Evolutionary conservation across 23 red algal genomes (phyloP), one percentile per base, ranked within the genome.

Genomic region (Gracilariopsis chorda): DNA sequence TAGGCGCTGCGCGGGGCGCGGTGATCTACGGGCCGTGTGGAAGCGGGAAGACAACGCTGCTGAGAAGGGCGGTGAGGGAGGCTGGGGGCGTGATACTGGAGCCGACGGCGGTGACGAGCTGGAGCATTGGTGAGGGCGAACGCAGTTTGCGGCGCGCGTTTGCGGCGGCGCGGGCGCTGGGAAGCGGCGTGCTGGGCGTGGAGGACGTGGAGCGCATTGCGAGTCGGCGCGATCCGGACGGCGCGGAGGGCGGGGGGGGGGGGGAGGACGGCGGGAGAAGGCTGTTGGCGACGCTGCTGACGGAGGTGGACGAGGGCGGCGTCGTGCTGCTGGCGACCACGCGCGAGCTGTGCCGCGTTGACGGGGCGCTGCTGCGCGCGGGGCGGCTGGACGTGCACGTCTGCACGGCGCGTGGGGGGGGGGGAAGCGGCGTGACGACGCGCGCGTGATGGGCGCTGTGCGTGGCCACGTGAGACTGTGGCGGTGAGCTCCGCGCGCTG

Each of bases 121-220:
- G 84, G 44, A 56, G 87, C 17, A 85, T 92, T 32, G 95, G 95
- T 11, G 95, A 94, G 1, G 76, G 61, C 1, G 95, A 98, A 64
- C 61, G 87, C 7, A 77, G 70, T 16, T 24, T 99, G 33, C 39
- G 63, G 12, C 8, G 34, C 13, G 28, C 92, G 64, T 99, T 99
- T 77, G 69, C 51, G 12, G 64, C 80, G 63, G 94, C 97, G n/a
- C 57, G 72, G 4, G 39, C 67, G 25, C 53, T 88, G 3, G 97
- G 93, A 40, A 93, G 93, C 19, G 53, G 72, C 43, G 58, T 96
- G 46, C 32, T 99, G 25, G 92, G 94, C 40, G 78, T 99, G 36
- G 97, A 99, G 36, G 88, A 99, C 52, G 85, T 99, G 3, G 97
- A 99, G 49, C 74, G 35, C 19, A 61, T 99, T 43, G 86, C 88